Conservation (phyloP, 1,284 basidiomycete genomes). For the Termitomyces sp. region DNA sequence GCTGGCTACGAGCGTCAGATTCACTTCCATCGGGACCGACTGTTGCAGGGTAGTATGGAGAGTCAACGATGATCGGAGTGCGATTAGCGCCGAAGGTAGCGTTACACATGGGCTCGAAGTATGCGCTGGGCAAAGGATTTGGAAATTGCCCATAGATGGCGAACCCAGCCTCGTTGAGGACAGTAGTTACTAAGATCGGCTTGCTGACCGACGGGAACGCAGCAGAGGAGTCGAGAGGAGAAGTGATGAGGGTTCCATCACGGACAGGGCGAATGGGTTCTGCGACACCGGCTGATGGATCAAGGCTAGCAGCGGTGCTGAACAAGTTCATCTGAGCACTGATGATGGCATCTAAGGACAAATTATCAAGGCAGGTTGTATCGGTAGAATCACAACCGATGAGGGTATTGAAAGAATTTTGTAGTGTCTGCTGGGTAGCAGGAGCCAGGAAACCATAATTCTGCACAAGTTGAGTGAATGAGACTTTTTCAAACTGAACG, state of each 20-base stretch:
- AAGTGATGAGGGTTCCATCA: slow-evolving; percentile 55
- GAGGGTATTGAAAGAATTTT: slow-evolving; percentile 45
- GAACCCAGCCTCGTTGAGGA: slow-evolving; percentile 61
- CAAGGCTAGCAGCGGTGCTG: slow-evolving; percentile 34
- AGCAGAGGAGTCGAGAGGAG: slow-evolving; percentile 51
- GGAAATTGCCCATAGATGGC: slow-evolving; percentile 48
- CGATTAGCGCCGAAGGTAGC: slow-evolving; percentile 45
- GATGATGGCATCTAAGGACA: slow-evolving; percentile 51
- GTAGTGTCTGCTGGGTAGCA: slow-evolving; percentile 49
- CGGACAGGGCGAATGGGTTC: slow-evolving; percentile 60
- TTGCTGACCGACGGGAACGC: slow-evolving; percentile 55
- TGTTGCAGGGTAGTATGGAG: slow-evolving; percentile 44
- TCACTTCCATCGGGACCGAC: slow-evolving; percentile 28
- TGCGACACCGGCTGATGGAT: slow-evolving; percentile 46
- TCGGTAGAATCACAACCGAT: slow-evolving; percentile 44
- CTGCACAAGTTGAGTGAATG: slow-evolving; percentile 29
- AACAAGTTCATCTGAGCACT: slow-evolving; percentile 39
- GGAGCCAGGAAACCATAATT: slow-evolving; percentile 67
- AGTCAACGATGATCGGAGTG: slow-evolving; percentile 41
- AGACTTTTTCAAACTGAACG: background rate
- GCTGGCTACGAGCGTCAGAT: slow-evolving; percentile 47
- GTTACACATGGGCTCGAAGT: slow-evolving; percentile 38
- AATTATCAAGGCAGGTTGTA: slow-evolving; percentile 43
- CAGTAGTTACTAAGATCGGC: slow-evolving; percentile 66
- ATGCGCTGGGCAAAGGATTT: slow-evolving; percentile 33